phyloP scores from a whole-genome alignment of 1,284 basidiomycete genomes.

The Rhodotorula sp. region DNA sequence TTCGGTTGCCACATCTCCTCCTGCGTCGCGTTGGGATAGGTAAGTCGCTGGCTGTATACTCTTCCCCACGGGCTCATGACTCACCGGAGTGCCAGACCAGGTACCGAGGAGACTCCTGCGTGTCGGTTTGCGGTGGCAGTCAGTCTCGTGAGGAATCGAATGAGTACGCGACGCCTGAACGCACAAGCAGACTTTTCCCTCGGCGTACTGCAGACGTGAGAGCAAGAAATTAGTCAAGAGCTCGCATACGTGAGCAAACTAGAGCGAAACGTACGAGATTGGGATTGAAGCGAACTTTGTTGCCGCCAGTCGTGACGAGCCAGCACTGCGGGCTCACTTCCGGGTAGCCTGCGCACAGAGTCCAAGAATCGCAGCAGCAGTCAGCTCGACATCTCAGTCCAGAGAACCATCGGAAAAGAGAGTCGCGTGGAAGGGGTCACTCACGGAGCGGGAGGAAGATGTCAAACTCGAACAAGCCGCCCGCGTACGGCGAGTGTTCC shows the following conservation, averaged over 20 bases:
- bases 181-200: constrained; percentile 19
- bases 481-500: constrained; percentile 58
- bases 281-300: constrained; percentile 14
- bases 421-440: not conserved
- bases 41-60: not conserved
- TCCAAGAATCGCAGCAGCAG: not conserved
- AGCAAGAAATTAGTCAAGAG: not conserved
- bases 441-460: constrained; percentile 56
- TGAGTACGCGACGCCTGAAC: not conserved
- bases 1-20: constrained; percentile 58
- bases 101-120: constrained; percentile 19
- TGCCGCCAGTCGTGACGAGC: constrained; percentile 19
- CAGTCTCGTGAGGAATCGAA: not conserved
- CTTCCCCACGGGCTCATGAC: not conserved
- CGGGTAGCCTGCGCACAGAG: constrained; percentile 12
- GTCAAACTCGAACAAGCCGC: constrained; percentile 62
- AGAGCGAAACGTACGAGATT: constrained; percentile 7
- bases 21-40: not conserved
- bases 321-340: constrained; percentile 14
- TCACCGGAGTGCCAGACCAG: constrained; percentile 48
- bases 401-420: too few relatives aligned
- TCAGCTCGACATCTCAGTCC: not conserved
- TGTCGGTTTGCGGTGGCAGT: not conserved
- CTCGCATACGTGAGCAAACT: too few relatives aligned
- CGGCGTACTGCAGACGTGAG: not conserved